Evolutionary conservation across 164 flowering plant species (phyloP).

Genomic region (Berberis thunbergii): DNA sequence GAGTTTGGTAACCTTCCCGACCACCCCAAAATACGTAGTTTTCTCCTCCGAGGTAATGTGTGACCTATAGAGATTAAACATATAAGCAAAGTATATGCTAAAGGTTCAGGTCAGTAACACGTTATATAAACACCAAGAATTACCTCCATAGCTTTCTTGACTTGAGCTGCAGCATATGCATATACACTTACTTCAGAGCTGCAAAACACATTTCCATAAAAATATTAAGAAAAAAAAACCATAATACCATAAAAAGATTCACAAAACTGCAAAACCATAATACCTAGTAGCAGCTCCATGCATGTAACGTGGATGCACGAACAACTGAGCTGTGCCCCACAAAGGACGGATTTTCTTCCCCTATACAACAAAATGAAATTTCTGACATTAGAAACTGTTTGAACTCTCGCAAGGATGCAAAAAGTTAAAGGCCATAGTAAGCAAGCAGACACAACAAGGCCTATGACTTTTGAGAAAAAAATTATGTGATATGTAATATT

Average conservation of each 20-base stretch:
- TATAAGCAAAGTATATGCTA: background rate
- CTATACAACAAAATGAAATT: conserved; percentile 21
- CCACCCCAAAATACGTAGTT: too few species aligned
- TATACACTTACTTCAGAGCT: conserved; percentile 87
- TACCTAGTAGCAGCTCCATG: conserved; percentile 99
- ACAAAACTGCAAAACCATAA: background rate
- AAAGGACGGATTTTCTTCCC: conserved; percentile 64
- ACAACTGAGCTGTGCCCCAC: conserved; percentile 98
- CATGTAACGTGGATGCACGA: conserved; percentile 94
- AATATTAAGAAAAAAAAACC: background rate
- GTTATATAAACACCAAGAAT: background rate
- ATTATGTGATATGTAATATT: too few species aligned
- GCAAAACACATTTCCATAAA: conserved; percentile 9
- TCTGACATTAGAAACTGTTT: background rate
- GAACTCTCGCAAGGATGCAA: background rate
- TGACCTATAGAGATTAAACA: conserved; percentile 42
- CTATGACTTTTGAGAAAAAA: too few species aligned
- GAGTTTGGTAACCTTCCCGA: too few species aligned
- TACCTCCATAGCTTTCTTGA: conserved; percentile 98
- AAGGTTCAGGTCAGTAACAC: background rate
- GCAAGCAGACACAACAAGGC: background rate
- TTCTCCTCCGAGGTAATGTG: conserved; percentile 37
- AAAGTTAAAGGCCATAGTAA: background rate
- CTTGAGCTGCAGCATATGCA: conserved; percentile 95
- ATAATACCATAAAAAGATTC: background rate